These are phyloP conservation scores for Plasmopara muralis DNA, from an alignment of 352 stramenopile species.

Conservation along the genomic window DNA sequence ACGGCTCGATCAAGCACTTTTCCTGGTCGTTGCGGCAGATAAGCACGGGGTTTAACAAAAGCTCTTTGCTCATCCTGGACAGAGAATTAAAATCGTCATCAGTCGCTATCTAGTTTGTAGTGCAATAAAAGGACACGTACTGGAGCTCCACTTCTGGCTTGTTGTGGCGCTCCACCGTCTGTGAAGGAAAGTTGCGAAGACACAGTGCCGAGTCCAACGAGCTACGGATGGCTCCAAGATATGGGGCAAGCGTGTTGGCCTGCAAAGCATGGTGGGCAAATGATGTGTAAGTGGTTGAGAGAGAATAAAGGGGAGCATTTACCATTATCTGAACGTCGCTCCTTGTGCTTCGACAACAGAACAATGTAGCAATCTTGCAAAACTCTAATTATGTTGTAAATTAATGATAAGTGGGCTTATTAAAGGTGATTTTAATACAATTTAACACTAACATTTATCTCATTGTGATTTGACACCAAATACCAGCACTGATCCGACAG, in stretches of 20 bases:
- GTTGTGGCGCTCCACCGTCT: slow-evolving; percentile 94
- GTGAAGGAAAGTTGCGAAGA: slow-evolving; percentile 94
- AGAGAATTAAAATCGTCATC: not conserved
- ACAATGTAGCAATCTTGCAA: too few species aligned
- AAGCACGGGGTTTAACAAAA: slow-evolving; percentile 91
- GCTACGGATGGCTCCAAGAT: slow-evolving; percentile 88
- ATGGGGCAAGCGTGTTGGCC: slow-evolving; percentile 87
- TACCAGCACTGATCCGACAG: too few species aligned
- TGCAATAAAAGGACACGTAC: slow-evolving; percentile 27
- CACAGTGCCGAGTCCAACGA: slow-evolving; percentile 90
- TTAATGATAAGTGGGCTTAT: too few species aligned
- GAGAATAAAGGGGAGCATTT: too few species aligned
- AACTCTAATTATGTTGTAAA: too few species aligned
- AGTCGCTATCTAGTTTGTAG: not conserved
- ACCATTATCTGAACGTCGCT: too few species aligned
- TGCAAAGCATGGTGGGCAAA: slow-evolving; percentile 15
- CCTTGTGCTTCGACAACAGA: too few species aligned
- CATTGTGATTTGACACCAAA: too few species aligned
- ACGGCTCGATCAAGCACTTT: slow-evolving; percentile 91
- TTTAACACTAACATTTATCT: too few species aligned
- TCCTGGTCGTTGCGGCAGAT: slow-evolving; percentile 93
- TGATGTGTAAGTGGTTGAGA: too few species aligned
- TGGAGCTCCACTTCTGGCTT: slow-evolving; percentile 93
- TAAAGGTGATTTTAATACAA: too few species aligned
- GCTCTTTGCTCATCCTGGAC: slow-evolving; percentile 83